A percentile compares a stretch with the other conserved stretches of the same genome.
Evolutionary conservation across 2,329 filamentous ascomycete species (phyloP).

Genomic region (Chalara sp.): DNA sequence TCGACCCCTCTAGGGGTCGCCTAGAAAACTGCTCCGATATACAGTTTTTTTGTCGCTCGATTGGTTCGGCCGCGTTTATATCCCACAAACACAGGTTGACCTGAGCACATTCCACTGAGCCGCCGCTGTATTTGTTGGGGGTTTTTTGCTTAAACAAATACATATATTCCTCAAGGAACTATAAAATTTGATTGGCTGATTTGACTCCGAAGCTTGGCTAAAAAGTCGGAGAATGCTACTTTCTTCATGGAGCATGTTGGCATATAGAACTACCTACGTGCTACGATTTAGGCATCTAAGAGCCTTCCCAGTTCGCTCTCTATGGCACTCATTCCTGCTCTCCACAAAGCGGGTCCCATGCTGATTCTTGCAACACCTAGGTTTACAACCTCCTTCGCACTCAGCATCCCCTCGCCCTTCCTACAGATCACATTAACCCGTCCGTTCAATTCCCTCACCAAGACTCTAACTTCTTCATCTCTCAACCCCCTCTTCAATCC

Average conservation of each 20-base stretch:
- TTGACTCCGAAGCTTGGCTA: too few species aligned
- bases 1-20: too few species aligned
- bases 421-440: conserved; percentile 40
- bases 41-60: too few species aligned
- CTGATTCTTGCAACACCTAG: conserved; percentile 50
- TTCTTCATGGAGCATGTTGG: background rate
- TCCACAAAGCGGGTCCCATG: conserved; percentile 42
- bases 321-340: conserved; percentile 29
- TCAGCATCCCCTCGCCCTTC: conserved; percentile 32
- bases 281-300: background rate
- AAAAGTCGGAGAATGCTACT: too few species aligned
- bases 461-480: conserved; percentile 37
- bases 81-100: too few species aligned
- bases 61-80: too few species aligned
- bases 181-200: too few species aligned
- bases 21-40: too few species aligned
- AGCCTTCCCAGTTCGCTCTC: conserved; percentile 4
- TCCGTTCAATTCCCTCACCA: conserved; percentile 43
- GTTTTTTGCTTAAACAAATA: too few species aligned
- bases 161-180: too few species aligned
- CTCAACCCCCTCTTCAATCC: conserved; percentile 35
- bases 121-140: too few species aligned
- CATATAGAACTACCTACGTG: background rate
- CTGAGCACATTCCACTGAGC: too few species aligned
- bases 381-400: conserved; percentile 35